phyloP scores from a whole-genome alignment of 202 grass and related monocot genomes.

The Carex sylvatica region DNA sequence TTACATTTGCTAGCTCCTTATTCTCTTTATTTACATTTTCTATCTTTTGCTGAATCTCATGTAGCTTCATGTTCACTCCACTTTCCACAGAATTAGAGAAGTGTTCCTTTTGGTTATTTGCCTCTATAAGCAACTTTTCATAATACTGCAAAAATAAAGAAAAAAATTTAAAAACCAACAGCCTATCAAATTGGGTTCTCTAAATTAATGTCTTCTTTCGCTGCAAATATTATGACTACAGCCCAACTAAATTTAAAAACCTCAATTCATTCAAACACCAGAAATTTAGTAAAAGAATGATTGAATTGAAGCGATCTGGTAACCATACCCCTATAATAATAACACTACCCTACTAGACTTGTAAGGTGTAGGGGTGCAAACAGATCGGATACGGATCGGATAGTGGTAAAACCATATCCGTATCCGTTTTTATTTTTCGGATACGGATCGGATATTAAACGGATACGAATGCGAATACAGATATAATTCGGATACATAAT shows the following conservation, averaged over 20 bases:
- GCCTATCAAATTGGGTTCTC: background rate
- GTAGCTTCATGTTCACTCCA: constrained; percentile 54
- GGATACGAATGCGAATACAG: background rate
- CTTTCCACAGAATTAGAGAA: constrained; percentile 67
- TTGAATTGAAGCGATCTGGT: background rate
- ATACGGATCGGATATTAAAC: background rate
- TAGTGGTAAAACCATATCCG: no score
- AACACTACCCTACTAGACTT: background rate
- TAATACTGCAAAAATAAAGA: constrained; percentile 49
- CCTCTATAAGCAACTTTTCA: constrained; percentile 62
- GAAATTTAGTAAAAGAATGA: background rate
- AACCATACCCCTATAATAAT: background rate
- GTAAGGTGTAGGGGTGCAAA: background rate
- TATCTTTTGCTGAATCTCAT: constrained; percentile 70
- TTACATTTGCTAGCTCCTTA: constrained; percentile 67
- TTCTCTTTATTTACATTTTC: constrained; percentile 60
- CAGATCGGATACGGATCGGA: no score
- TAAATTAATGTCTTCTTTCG: background rate
- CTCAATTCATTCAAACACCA: constrained; percentile 2
- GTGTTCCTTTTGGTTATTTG: constrained; percentile 45
- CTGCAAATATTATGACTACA: background rate
- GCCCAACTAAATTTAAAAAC: background rate
- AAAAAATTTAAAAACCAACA: background rate
- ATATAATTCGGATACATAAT: no score
- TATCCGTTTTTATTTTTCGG: no score